Evolutionary conservation across 768 basidiomycete species (phyloP), one percentile per base, ranked within the genome.

Genomic region (Gelatoporia subvermispora): DNA sequence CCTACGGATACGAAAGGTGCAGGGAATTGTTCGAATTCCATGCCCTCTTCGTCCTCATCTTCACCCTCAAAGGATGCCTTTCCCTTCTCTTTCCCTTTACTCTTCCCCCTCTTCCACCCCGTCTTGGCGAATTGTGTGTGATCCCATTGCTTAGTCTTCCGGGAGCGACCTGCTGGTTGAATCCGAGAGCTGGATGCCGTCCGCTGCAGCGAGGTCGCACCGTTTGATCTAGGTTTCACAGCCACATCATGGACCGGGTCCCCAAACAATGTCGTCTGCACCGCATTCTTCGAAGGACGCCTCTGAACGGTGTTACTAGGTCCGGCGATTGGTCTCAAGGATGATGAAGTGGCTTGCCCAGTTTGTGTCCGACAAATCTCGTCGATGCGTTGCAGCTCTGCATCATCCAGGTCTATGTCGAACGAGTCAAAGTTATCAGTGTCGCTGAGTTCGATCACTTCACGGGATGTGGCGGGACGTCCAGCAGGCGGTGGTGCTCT

Each of bases 121-220:
- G 84, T 79, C 68, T 90, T 88, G 4, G 93, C 84, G 59, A 89
- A 95, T 11, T 72, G 81, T 0, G 93, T 91, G 20, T 90, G 84
- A 61, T 98, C 93, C 96, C 96, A 99, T 41, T 74, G 71, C 71
- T 95, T 97, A 1, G 76, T 80, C 64, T 86, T 83, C 54, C 59
- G 61, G 17, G 54, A 50, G 21, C 52, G 54, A 18, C 57, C 59
- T 2, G 50, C 51, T 17, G 60, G 41, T 2, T 54, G 43, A 41
- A 51, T 59, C 24, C 56, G 56, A 11, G 50, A 51, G 35, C 54
- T 63, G 0, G 80, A 75, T 53, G 73, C 77, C 15, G 70, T 68
- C 47, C 71, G 63, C 51, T 71, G 71, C 34, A 72, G 54, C 4
- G 70, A 65, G 35, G 68, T 58, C 20, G 65, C 65, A 15, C 40